Percentiles rank a stretch among this genome's conserved stretches.
phyloP scores from a whole-genome alignment of 1,284 basidiomycete genomes.

The Leccinum huronense region DNA sequence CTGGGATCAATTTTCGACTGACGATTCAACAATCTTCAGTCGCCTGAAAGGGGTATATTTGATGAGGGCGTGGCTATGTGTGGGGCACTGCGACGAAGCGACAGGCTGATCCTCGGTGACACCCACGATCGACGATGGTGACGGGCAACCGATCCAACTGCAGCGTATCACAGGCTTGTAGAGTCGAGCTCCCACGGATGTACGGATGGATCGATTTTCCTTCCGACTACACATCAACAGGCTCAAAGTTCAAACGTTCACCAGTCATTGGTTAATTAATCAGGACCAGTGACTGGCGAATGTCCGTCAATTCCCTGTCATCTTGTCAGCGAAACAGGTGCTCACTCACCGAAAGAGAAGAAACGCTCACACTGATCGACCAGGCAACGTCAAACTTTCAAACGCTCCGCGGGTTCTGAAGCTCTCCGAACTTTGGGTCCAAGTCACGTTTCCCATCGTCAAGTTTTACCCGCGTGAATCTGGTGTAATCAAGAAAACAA shows the following conservation, averaged over 20 bases:
- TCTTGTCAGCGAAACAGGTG: neutral
- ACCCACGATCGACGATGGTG: slow-evolving; percentile 9
- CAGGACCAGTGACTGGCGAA: neutral
- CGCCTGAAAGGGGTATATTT: neutral
- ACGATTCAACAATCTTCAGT: slow-evolving; percentile 4
- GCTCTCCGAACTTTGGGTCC: neutral
- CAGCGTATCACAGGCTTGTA: neutral
- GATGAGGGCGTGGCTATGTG: slow-evolving; percentile 1
- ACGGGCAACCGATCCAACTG: neutral
- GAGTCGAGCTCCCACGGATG: neutral
- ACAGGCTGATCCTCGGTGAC: neutral
- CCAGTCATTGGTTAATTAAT: neutral
- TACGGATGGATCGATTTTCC: neutral
- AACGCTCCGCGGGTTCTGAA: neutral
- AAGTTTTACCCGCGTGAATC: neutral
- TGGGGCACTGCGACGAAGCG: slow-evolving; percentile 7
- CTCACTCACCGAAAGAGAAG: neutral
- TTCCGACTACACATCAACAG: neutral
- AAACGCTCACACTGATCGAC: neutral
- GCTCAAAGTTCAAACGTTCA: neutral
- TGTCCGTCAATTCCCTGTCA: neutral
- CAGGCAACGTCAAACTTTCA: neutral
- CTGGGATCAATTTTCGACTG: neutral
- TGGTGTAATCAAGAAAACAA: neutral
- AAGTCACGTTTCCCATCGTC: neutral